Percentiles rank a stretch among this genome's conserved stretches.
Evolutionary conservation across 768 basidiomycete genomes (phyloP).

Genomic region (Postia placenta): DNA sequence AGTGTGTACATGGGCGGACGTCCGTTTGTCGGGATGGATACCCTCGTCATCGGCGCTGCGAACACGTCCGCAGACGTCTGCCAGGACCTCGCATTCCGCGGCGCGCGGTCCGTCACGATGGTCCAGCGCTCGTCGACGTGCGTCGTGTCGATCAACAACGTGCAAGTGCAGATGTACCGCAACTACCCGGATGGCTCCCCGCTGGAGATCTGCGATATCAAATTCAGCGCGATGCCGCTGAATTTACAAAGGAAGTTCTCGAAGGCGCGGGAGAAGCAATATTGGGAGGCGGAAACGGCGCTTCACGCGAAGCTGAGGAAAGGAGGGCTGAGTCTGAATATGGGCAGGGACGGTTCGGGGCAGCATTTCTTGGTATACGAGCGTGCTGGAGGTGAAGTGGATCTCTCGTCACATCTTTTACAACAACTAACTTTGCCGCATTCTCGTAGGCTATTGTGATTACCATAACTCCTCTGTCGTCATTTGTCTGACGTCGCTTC

Average conservation of each 20-base stretch:
- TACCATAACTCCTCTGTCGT: too few species aligned
- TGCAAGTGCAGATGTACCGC: not conserved
- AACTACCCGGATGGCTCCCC: constrained; percentile 17
- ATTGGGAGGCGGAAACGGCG: constrained; percentile 26
- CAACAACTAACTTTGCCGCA: too few species aligned
- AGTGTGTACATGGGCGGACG: constrained; percentile 23
- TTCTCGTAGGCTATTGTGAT: too few species aligned
- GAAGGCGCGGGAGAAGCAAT: constrained; percentile 11
- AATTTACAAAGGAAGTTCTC: constrained; percentile 19
- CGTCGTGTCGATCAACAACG: constrained; percentile 17
- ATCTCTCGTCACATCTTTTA: too few species aligned
- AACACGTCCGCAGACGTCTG: constrained; percentile 35
- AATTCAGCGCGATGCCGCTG: constrained; percentile 17
- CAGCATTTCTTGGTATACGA: constrained; percentile 23
- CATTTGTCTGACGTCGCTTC: not conserved
- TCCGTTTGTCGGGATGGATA: constrained; percentile 27
- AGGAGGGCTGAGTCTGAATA: constrained; percentile 31
- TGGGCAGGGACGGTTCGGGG: constrained; percentile 29
- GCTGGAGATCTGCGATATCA: constrained; percentile 20
- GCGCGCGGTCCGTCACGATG: constrained; percentile 33
- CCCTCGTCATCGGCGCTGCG: constrained; percentile 38
- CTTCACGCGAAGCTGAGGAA: constrained; percentile 29
- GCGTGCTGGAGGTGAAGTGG: constrained; percentile 24
- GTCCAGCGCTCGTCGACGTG: constrained; percentile 36
- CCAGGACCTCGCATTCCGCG: constrained; percentile 28